phyloP scores from a whole-genome alignment of 2,329 filamentous ascomycete genomes.

The Aspergillus ruber region DNA sequence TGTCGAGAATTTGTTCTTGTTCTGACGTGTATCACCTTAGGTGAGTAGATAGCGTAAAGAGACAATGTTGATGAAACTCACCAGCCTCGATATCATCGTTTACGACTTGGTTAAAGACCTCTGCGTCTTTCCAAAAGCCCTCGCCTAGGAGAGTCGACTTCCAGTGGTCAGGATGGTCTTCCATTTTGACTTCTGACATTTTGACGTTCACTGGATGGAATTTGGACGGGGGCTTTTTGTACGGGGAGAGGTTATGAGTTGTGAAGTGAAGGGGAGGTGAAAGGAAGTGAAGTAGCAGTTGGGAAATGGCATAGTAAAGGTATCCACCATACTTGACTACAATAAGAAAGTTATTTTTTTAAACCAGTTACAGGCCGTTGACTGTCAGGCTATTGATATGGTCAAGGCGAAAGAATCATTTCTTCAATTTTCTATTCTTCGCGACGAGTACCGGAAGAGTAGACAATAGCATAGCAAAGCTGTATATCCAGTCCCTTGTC shows the following conservation, averaged over 20 bases:
- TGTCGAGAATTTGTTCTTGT: constrained; percentile 13
- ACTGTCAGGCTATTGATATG: too few species aligned
- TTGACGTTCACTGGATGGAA: background rate
- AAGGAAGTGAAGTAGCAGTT: background rate
- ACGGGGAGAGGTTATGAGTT: background rate
- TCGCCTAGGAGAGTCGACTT: constrained; percentile 18
- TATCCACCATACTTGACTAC: too few species aligned
- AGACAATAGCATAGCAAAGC: too few species aligned
- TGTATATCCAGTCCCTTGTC: too few species aligned
- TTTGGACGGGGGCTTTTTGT: background rate
- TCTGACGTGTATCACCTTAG: constrained; percentile 3
- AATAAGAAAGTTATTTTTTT: too few species aligned
- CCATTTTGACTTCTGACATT: constrained; percentile 7
- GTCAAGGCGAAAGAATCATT: too few species aligned
- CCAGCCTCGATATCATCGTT: constrained; percentile 13
- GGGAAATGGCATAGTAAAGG: background rate
- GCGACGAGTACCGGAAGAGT: too few species aligned
- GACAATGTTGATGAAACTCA: constrained; percentile 2
- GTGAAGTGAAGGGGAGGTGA: background rate
- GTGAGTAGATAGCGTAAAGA: background rate
- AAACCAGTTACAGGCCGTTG: too few species aligned
- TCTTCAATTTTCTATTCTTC: too few species aligned
- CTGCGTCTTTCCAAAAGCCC: constrained; percentile 24
- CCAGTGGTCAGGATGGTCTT: constrained; percentile 18
- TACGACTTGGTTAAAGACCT: constrained; percentile 10